phyloP scores from a whole-genome alignment of 148 eudicot species.

The Rheum nobile region DNA sequence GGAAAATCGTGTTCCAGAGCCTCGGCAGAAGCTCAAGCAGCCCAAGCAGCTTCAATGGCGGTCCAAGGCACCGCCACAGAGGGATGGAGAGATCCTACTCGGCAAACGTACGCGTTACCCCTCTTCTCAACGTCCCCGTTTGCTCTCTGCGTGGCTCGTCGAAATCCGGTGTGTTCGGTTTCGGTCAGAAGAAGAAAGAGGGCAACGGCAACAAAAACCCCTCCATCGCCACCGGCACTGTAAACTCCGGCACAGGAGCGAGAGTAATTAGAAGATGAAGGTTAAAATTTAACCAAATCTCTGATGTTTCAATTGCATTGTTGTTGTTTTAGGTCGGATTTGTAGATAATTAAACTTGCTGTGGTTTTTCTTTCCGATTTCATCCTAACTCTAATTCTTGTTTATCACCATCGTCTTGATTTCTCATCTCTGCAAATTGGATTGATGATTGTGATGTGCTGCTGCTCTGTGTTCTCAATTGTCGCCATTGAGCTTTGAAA shows the following conservation, averaged over 20 bases:
- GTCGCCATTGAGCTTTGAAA: background rate
- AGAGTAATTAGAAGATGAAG: background rate
- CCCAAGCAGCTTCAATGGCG: slow-evolving; percentile 77
- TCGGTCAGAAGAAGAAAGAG: slow-evolving; percentile 23
- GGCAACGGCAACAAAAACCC: background rate
- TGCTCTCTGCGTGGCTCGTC: slow-evolving; percentile 58
- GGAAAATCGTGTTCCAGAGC: slow-evolving; percentile 62
- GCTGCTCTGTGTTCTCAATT: background rate
- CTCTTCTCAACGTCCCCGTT: slow-evolving; percentile 83
- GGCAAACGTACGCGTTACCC: slow-evolving; percentile 60
- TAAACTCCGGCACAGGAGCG: background rate
- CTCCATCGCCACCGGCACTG: background rate
- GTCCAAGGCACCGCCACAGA: slow-evolving; percentile 38
- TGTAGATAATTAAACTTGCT: too few relatives aligned
- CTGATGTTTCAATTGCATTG: background rate
- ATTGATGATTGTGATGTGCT: background rate
- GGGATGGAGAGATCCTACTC: slow-evolving; percentile 85
- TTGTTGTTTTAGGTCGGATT: too few relatives aligned
- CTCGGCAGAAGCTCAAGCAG: slow-evolving; percentile 77
- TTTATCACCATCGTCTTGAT: too few relatives aligned
- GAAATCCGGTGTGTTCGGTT: slow-evolving; percentile 52
- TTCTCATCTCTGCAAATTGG: background rate
- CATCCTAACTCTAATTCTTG: background rate
- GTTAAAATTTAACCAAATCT: background rate
- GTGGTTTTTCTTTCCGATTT: too few relatives aligned